Base-by-base conservation (phyloP, 108 stramenopile species). In the Cyclotella atomus region DNA sequence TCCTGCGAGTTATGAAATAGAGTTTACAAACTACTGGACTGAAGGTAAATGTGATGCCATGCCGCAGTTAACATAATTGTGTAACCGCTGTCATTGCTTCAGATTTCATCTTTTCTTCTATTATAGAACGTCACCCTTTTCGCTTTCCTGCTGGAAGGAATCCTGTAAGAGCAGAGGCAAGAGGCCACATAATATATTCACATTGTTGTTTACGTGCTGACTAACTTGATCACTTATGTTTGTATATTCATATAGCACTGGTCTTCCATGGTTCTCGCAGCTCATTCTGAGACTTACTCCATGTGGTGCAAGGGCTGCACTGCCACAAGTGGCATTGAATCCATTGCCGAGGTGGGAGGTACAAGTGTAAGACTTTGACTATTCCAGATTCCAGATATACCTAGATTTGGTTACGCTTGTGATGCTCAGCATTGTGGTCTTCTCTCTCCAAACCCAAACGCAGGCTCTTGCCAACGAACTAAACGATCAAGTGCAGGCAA, bases 231-330 rank as follows among this genome's bases (percentile, higher is more conserved):
- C n/a, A n/a, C n/a, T n/a, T n/a, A n/a, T n/a, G n/a, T n/a, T n/a
- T n/a, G n/a, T n/a, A n/a, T n/a, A n/a, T n/a, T n/a, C n/a, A n/a
- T n/a, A n/a, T n/a, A n/a, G n/a, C 61, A 63, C 19, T 63, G 61
- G 61, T 63, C 61, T 16, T 3, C 7, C 10, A 43, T 41, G 3
- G 61, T 63, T 6, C 24, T 63, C 23, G 61, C 61, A 6, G n/a
- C 61, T 14, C 61, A 63, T 63, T 36, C 35, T 5, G 36, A 38
- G 9, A 9, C 41, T 19, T 63, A 63, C 21, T 21, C 61, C 12
- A 38, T 63, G 33, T 63, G 34, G 61, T 38, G 61, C 14, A 19
- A 63, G 8, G 61, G n/a, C n/a, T 38, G 61, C 61, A 63, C 41
- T 25, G 61, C 61, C 3, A 43, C 61, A 7, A 4, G 12, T 43